Conservation (phyloP, 495 filamentous ascomycete genomes). For the Xylaria palmicola region DNA sequence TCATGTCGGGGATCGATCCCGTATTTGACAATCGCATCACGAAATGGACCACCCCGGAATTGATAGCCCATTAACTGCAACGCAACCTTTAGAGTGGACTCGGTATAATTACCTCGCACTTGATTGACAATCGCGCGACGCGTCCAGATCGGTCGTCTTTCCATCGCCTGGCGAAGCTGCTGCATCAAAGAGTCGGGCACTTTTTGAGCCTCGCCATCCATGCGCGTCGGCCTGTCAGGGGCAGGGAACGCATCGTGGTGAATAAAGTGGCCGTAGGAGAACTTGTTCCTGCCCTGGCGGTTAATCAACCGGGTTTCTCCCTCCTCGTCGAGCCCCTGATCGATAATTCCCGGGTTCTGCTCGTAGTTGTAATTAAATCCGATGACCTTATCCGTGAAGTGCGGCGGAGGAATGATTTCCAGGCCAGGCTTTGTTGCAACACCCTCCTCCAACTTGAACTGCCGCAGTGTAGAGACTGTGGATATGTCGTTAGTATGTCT, state of each 20-base stretch:
- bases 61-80: constrained; percentile 81
- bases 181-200: constrained; percentile 58
- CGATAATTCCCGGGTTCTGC: constrained; percentile 51
- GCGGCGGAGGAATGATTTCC: constrained; percentile 78
- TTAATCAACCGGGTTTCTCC: constrained; percentile 24
- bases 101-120: constrained; percentile 48
- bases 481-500: constrained; percentile 8
- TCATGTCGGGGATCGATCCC: constrained; percentile 82
- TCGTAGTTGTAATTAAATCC: constrained; percentile 67
- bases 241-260: constrained; percentile 53
- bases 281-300: constrained; percentile 41
- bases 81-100: constrained; percentile 56
- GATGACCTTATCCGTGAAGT: constrained; percentile 63
- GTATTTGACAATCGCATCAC: constrained; percentile 78
- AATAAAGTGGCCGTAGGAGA: constrained; percentile 60
- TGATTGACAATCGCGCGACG: constrained; percentile 73
- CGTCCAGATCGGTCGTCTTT: constrained; percentile 80
- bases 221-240: constrained; percentile 33
- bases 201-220: constrained; percentile 41
- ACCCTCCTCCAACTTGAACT: constrained; percentile 68
- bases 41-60: constrained; percentile 87
- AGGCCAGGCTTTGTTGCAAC: constrained; percentile 57
- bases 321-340: constrained; percentile 30
- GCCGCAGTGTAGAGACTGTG: constrained; percentile 64
- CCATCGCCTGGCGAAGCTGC: constrained; percentile 59